phyloP scores from a whole-genome alignment of 306 rosid species.

The Medicago ruthenica region DNA sequence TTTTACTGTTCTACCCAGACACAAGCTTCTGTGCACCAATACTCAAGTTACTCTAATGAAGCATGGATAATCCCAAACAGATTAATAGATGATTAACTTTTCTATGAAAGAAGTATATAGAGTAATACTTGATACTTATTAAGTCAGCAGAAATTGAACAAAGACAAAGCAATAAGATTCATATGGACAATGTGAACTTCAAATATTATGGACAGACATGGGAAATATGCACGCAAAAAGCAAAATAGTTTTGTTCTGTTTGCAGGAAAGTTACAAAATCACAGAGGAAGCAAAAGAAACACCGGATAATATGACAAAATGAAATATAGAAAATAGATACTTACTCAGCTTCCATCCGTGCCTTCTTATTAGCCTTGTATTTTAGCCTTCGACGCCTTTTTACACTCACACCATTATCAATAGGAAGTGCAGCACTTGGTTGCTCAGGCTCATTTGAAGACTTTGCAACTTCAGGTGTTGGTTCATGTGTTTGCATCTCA shows the following conservation, averaged over 20 bases:
- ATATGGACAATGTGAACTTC: neutral
- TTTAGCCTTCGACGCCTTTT: constrained; percentile 56
- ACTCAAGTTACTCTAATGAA: neutral
- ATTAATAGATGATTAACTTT: neutral
- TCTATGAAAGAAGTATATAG: neutral
- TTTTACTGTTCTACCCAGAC: neutral
- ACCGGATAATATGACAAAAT: neutral
- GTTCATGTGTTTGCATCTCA: constrained; percentile 31
- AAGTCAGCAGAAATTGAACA: neutral
- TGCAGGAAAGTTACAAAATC: neutral
- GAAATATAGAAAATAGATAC: constrained; percentile 42
- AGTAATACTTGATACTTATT: too few species aligned
- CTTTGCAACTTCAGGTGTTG: constrained; percentile 2
- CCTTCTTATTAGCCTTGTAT: constrained; percentile 53
- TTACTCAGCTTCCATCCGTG: constrained; percentile 47
- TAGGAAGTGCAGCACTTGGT: constrained; percentile 33
- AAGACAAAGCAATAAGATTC: neutral
- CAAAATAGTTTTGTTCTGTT: neutral
- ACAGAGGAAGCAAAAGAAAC: neutral
- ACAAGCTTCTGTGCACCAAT: neutral
- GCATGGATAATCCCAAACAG: neutral
- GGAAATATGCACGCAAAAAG: neutral
- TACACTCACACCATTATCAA: constrained; percentile 30
- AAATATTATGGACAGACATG: neutral
- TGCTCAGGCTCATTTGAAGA: constrained; percentile 44